Conservation (phyloP, 768 basidiomycete species). For the Rubroboletus pulcherrimus region DNA sequence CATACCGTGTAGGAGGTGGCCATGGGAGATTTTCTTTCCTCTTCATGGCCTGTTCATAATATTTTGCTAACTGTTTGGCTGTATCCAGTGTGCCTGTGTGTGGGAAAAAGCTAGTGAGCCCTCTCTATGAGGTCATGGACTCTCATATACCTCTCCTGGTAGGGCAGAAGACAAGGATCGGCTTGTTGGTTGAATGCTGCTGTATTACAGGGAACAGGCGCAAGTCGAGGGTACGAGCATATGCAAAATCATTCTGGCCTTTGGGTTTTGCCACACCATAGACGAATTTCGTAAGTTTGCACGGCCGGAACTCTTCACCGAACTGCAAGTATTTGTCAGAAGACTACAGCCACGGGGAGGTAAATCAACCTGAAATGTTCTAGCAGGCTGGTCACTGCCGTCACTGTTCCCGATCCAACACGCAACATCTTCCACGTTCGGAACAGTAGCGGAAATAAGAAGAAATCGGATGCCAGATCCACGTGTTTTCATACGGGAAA, state of each 20-base stretch:
- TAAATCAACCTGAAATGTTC: slow-evolving; percentile 60
- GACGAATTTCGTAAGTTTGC: slow-evolving; percentile 69
- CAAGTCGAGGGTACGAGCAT: slow-evolving; percentile 64
- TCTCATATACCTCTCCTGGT: slow-evolving; percentile 70
- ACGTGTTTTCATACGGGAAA: slow-evolving; percentile 85
- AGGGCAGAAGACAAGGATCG: slow-evolving; percentile 83
- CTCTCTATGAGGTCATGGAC: neutral
- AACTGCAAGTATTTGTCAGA: slow-evolving; percentile 50
- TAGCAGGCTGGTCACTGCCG: slow-evolving; percentile 42
- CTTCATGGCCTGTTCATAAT: slow-evolving; percentile 56
- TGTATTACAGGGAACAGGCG: slow-evolving; percentile 72
- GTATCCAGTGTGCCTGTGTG: slow-evolving; percentile 54
- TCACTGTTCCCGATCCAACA: slow-evolving; percentile 68
- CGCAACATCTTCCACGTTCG: slow-evolving; percentile 89
- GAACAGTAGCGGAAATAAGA: slow-evolving; percentile 89
- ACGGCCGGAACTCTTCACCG: slow-evolving; percentile 88
- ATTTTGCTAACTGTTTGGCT: slow-evolving; percentile 73
- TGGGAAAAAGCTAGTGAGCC: neutral
- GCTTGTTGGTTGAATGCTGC: slow-evolving; percentile 72
- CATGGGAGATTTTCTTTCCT: slow-evolving; percentile 59
- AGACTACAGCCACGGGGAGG: neutral
- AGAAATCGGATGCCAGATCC: slow-evolving; percentile 74
- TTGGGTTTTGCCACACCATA: slow-evolving; percentile 62
- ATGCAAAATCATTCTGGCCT: slow-evolving; percentile 75
- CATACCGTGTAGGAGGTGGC: slow-evolving; percentile 55